Evolutionary conservation across 805 yeast species (phyloP).

Genomic region (Ogataea corticis): DNA sequence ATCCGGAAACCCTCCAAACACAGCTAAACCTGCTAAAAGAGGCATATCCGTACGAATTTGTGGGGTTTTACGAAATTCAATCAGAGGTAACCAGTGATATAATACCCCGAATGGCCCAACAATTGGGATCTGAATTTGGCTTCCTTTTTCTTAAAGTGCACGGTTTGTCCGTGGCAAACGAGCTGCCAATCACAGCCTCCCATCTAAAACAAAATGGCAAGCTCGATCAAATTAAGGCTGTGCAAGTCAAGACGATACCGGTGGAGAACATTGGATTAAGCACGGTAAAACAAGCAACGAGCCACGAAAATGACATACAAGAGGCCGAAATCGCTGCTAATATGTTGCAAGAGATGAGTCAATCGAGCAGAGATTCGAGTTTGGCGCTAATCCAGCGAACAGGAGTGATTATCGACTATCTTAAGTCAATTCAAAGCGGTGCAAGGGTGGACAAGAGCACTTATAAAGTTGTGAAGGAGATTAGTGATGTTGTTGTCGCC

Average conservation of each 20-base stretch:
- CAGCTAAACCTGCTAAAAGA: conserved; percentile 22
- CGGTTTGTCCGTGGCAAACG: not conserved
- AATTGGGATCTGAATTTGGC: not conserved
- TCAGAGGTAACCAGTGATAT: not conserved
- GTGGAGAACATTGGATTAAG: conserved; percentile 19
- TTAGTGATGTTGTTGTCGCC: conserved; percentile 13
- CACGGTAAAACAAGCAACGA: conserved; percentile 11
- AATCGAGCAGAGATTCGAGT: conserved; percentile 2
- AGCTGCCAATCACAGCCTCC: conserved; percentile 4
- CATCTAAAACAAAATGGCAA: not conserved
- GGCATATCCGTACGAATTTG: conserved; percentile 24
- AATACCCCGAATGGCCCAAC: not conserved
- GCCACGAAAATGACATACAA: not conserved
- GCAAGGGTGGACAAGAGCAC: not conserved
- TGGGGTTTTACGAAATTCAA: conserved; percentile 26
- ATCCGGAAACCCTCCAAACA: conserved; percentile 3
- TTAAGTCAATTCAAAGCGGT: conserved; percentile 11
- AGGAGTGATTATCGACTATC: conserved; percentile 12
- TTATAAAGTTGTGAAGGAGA: conserved; percentile 12
- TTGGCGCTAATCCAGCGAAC: conserved; percentile 7
- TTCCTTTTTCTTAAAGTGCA: not conserved
- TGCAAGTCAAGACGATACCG: conserved; percentile 15
- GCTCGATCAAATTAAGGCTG: not conserved
- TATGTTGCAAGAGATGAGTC: conserved; percentile 4
- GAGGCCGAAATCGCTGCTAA: not conserved